phyloP scores from a whole-genome alignment of 768 basidiomycete species.

The Paxillus rubicundulus region DNA sequence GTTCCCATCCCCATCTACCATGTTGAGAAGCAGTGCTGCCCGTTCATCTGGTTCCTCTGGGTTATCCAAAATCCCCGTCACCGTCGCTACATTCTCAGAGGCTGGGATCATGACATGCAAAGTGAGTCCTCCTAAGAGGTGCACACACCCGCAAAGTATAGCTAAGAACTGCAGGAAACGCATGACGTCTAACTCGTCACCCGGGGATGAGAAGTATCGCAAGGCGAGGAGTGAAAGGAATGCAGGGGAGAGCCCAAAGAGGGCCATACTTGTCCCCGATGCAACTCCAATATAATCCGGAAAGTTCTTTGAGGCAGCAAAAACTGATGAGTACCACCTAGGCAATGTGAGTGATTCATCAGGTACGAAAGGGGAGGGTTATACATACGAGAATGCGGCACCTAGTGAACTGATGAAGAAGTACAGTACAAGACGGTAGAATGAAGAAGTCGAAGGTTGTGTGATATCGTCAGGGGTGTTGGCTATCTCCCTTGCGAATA shows the following conservation, averaged over 20 bases:
- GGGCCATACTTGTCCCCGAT: constrained; percentile 62
- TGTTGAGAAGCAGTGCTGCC: no score
- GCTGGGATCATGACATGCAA: constrained; percentile 28
- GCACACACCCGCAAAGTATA: constrained; percentile 47
- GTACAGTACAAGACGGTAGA: constrained; percentile 50
- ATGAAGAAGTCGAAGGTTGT: constrained; percentile 42
- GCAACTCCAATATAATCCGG: constrained; percentile 63
- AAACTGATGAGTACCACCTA: constrained; percentile 70
- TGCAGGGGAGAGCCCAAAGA: constrained; percentile 82
- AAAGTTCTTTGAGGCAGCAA: constrained; percentile 72
- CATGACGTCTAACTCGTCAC: constrained; percentile 44
- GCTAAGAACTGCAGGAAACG: constrained; percentile 59
- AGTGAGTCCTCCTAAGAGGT: constrained; percentile 52
- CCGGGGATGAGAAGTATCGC: constrained; percentile 50
- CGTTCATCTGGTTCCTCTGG: no score
- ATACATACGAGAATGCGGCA: constrained; percentile 68
- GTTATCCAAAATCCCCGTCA: no score
- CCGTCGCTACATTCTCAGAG: constrained; percentile 10
- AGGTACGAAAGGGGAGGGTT: background rate
- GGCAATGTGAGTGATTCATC: constrained; percentile 1
- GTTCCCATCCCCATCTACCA: no score
- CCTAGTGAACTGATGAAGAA: constrained; percentile 68
- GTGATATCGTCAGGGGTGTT: constrained; percentile 39
- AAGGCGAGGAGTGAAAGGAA: constrained; percentile 67
- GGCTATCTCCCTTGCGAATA: constrained; percentile 62